Evolutionary conservation across 2,329 filamentous ascomycete species (phyloP), one percentile per base, ranked within the genome.

Genomic region (Colletotrichum costaricense): DNA sequence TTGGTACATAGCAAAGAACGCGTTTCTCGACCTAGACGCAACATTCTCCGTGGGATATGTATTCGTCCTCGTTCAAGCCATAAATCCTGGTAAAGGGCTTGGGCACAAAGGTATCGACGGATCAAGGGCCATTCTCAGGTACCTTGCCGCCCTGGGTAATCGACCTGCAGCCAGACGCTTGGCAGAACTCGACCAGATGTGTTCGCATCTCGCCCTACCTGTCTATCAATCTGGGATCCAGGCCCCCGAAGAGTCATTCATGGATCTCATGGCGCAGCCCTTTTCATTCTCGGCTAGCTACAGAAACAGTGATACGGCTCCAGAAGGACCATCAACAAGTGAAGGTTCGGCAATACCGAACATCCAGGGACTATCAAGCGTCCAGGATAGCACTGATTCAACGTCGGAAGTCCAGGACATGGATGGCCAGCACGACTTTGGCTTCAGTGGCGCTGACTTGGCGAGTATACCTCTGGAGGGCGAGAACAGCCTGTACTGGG

Each of bases 111-210:
- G 63, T 4, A 72, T 74, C 26, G 67, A 72, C 1, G 63, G 68
- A 4, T 63, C 72, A 1, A 57, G 58, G 28, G 54, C 63, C 5
- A 72, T 74, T 9, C 59, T 74, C 0, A 30, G 28, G n/a, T 74
- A 74, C 11, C 26, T 72, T 33, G 72, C 64, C 16, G 35, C 28
- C 5, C 67, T 67, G 6, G 72, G 72, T 9, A 74, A 74, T 30
- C 63, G 72, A 2, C 63, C 72, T 11, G 72, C 72, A 4, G 72
- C 58, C 2, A 72, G 64, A 1, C 63, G 72, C 14, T 59, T 71
- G 0, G 59, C 72, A 0, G 72, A 74, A 22, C 52, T 74, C 28
- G 68, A 74, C 19, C 72, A 74, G 54, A 74, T 74, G 72, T 74
- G 68, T 28, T 26, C 58, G 24, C 68, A 74, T 26, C 54, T 74